These are phyloP conservation scores for Chimonanthus salicifolius DNA, from an alignment of 164 flowering plant species.

Conservation along the genomic window DNA sequence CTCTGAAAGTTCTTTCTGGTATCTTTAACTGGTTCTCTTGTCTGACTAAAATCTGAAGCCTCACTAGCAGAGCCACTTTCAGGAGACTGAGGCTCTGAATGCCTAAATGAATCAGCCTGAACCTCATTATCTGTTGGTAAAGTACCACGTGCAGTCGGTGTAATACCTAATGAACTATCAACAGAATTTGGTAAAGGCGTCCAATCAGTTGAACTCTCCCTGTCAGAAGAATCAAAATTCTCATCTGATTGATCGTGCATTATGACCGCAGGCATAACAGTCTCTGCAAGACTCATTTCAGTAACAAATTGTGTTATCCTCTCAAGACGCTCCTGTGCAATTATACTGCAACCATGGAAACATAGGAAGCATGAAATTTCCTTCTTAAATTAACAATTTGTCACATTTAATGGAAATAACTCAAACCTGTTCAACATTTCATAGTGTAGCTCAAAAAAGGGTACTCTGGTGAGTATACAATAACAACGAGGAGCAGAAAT, in stretches of 20 bases:
- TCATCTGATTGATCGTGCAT: conserved; percentile 33
- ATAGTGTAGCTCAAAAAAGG: conserved; percentile 90
- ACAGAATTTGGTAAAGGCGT: conserved; percentile 75
- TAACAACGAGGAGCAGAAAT: conserved; percentile 97
- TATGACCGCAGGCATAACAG: conserved; percentile 32
- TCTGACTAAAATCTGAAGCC: conserved; percentile 46
- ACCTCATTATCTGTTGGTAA: conserved; percentile 48
- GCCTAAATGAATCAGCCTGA: conserved; percentile 30
- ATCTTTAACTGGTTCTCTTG: conserved; percentile 33
- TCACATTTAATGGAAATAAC: neutral
- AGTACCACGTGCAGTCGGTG: conserved; percentile 77
- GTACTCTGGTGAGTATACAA: conserved; percentile 82
- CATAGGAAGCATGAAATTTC: conserved; percentile 5
- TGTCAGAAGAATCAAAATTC: conserved; percentile 24
- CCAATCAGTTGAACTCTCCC: conserved; percentile 43
- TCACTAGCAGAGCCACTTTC: conserved; percentile 50
- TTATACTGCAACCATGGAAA: conserved; percentile 57
- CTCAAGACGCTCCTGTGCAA: conserved; percentile 86
- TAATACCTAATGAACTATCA: conserved; percentile 53
- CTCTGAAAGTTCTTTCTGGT: conserved; percentile 18
- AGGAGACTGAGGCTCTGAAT: conserved; percentile 52
- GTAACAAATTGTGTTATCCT: conserved; percentile 76
- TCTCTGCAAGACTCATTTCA: conserved; percentile 47
- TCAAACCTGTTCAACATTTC: conserved; percentile 89
- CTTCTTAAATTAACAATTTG: neutral